Evolutionary conservation across 257 asterid genomes (phyloP), one percentile per base, ranked within the genome.

Genomic region (Capsicum pubescens): DNA sequence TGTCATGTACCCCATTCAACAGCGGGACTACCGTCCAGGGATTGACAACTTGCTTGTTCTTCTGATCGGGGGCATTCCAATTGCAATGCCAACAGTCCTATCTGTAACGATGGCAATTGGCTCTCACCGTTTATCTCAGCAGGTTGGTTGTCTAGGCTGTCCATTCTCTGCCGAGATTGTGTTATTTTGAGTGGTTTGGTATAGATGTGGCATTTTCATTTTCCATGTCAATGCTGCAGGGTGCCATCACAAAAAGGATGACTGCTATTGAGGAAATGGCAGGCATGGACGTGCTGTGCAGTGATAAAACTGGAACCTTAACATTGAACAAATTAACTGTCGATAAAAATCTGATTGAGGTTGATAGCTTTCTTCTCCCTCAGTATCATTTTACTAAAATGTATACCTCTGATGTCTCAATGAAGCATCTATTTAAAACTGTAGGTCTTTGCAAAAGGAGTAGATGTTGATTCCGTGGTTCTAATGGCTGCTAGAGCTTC

Each of bases 31-130:
- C 83, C 97, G 98, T 57, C 99, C 98, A 8, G 99, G 99, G 78
- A 95, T 95, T 68, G 98, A 93, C 90, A 95, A 95, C 88, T 97
- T 95, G 85, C 97, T 95, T 44, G 48, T 44, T 44, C 48, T 44
- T 44, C 48, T 44, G 48, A 44, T 44, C 48, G 48, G 48, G 8
- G 57, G 57, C 57, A 52, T 52, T 52, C 57, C 57, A 10, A 52
- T 52, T 52, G 57, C 15, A 8, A 52, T 52, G 57, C 57, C 57
- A 0, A 95, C 99, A 50, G 99, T 95, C 66, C 94, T 95, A 50
- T 95, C 99, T 0, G 99, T 95, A 77, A 95, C 98, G 8, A 95
- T 95, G 99, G 99, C 99, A 56, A 95, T 95, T 71, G 99, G 99
- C 59, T 91, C 99, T 85, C 99, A 95, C 87, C 97, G 98, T 83